Evolutionary conservation across 2,329 filamentous ascomycete genomes (phyloP).

Genomic region (Orbilia ellipsospora): DNA sequence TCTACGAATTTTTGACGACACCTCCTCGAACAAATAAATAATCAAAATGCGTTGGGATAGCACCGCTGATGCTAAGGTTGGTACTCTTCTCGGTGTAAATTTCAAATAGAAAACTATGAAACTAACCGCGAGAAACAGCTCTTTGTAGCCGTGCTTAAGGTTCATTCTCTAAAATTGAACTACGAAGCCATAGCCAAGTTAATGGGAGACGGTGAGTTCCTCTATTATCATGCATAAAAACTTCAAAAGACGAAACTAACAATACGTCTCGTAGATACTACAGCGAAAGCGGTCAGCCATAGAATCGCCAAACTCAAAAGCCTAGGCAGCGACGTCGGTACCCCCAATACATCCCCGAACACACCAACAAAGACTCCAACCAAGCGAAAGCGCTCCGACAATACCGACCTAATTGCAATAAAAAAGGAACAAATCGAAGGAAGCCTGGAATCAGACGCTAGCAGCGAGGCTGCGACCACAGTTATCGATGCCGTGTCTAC

Average conservation of each 20-base stretch:
- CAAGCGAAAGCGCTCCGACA: conserved; percentile 49
- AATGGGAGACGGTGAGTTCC: conserved; percentile 58
- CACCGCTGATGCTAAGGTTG: conserved; percentile 59
- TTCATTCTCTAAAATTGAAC: conserved; percentile 58
- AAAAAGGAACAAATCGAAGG: conserved; percentile 45
- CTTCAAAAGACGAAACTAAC: conserved; percentile 6
- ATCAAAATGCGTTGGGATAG: conserved; percentile 59
- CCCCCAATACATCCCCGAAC: conserved; percentile 27
- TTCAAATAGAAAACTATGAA: no score
- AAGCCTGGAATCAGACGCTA: conserved; percentile 39
- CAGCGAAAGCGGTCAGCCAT: conserved; percentile 58
- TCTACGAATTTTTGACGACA: background rate
- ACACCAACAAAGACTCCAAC: conserved; percentile 39
- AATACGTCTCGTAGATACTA: conserved; percentile 51
- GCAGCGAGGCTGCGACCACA: conserved; percentile 10
- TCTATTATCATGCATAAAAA: conserved; percentile 22
- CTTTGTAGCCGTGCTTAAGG: conserved; percentile 59
- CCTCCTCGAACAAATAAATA: conserved; percentile 3
- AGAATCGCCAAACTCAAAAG: conserved; percentile 58
- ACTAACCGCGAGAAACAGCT: conserved; percentile 49
- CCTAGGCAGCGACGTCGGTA: conserved; percentile 27
- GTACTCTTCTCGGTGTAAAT: background rate
- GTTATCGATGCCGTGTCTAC: conserved; percentile 37
- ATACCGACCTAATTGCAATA: conserved; percentile 28
- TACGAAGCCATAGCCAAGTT: conserved; percentile 57